Conservation (phyloP, 2,329 filamentous ascomycete genomes). For the Didymella pomorum region DNA sequence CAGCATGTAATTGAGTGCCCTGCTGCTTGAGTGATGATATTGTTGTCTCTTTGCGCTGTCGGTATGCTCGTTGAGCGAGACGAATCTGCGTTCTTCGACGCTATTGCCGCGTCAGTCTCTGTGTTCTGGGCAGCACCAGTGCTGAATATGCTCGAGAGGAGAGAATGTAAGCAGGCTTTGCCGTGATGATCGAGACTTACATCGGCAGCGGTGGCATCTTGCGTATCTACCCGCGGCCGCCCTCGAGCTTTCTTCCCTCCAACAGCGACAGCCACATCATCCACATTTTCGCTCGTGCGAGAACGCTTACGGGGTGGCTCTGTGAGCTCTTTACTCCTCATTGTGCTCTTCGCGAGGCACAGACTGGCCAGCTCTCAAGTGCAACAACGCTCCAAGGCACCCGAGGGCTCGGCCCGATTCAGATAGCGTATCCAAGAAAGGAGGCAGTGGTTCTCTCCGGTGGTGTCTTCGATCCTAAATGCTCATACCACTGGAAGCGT, state of each 20-base stretch:
- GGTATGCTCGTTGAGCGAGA: conserved; percentile 83
- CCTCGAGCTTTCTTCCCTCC: conserved; percentile 68
- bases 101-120: conserved; percentile 51
- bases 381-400: background rate
- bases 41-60: conserved; percentile 82
- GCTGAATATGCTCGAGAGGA: background rate
- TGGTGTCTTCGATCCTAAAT: background rate
- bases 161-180: background rate
- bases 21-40: conserved; percentile 76
- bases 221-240: conserved; percentile 76
- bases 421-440: background rate
- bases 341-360: conserved; percentile 12
- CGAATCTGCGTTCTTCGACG: conserved; percentile 87
- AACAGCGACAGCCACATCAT: conserved; percentile 34
- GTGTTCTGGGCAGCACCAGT: background rate
- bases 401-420: background rate
- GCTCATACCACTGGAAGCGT: background rate
- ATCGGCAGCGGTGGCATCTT: conserved; percentile 79
- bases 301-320: conserved; percentile 40
- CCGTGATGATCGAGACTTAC: conserved; percentile 61
- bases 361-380: background rate
- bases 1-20: conserved; percentile 72
- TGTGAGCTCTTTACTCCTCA: conserved; percentile 32
- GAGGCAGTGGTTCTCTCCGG: background rate
- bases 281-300: conserved; percentile 38